These are phyloP conservation scores for Penicillium corylophilum DNA, from an alignment of 2,329 filamentous ascomycete genomes.

Conservation along the genomic window DNA sequence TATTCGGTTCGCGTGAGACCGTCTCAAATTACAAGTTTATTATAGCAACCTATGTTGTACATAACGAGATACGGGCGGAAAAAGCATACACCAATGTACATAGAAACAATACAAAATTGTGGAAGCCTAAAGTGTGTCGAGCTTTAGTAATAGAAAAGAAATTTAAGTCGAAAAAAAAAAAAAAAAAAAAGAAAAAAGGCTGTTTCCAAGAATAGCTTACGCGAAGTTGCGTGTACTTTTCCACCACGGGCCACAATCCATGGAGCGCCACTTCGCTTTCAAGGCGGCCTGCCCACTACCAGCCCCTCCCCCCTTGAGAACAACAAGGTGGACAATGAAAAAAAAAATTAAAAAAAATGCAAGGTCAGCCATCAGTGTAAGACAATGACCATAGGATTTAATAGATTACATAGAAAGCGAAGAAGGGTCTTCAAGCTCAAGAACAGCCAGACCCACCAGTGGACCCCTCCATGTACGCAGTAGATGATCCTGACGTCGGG, in stretches of 20 bases:
- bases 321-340: too few relatives aligned
- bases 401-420: too few relatives aligned
- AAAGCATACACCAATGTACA: background rate
- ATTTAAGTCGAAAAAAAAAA: background rate
- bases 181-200: background rate
- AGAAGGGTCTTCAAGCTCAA: too few relatives aligned
- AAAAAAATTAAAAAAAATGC: too few relatives aligned
- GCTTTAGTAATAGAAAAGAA: too few relatives aligned
- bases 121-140: too few relatives aligned
- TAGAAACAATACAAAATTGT: background rate
- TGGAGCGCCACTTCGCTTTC: too few relatives aligned
- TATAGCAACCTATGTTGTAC: background rate
- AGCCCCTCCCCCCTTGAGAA: background rate
- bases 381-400: too few relatives aligned
- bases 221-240: background rate
- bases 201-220: background rate
- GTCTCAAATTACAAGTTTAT: background rate
- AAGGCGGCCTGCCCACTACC: too few relatives aligned
- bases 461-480: too few relatives aligned
- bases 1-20: conserved; percentile 52
- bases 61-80: background rate
- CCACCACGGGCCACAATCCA: background rate
- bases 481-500: background rate
- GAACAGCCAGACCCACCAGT: too few relatives aligned
- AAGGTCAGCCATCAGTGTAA: too few relatives aligned